Conservation (phyloP, 257 asterid species). For the Solanum okadae region DNA sequence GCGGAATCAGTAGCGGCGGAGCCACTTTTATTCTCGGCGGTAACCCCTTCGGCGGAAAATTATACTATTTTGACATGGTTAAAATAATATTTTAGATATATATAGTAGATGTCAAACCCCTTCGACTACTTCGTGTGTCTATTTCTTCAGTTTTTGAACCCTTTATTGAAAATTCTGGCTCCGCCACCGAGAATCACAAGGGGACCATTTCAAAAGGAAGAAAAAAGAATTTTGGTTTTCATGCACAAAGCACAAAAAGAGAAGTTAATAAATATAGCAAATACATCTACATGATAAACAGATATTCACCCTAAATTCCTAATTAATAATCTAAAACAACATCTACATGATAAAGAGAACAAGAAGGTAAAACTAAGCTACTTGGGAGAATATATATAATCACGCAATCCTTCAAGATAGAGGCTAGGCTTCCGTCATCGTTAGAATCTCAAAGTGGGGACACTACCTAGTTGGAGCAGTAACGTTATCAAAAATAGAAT, state of each 20-base stretch:
- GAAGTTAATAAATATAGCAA: neutral
- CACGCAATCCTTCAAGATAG: neutral
- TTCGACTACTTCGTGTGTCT: too few relatives aligned
- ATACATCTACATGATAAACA: neutral
- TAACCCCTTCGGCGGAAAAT: too few relatives aligned
- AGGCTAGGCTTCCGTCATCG: neutral
- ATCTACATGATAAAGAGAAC: neutral
- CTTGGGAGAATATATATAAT: neutral
- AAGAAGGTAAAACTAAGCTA: neutral
- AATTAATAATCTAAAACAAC: neutral
- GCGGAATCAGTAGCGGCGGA: neutral
- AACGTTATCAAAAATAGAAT: neutral
- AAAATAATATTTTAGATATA: too few relatives aligned
- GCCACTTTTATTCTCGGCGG: too few relatives aligned
- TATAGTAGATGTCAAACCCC: too few relatives aligned
- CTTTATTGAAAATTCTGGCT: too few relatives aligned
- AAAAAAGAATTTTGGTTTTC: too few relatives aligned
- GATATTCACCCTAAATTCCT: neutral
- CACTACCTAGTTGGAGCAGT: neutral
- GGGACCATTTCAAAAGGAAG: too few relatives aligned
- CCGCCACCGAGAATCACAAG: accelerated
- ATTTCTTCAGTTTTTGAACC: too few relatives aligned
- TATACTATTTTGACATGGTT: too few relatives aligned
- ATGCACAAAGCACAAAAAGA: neutral
- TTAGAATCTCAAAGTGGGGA: neutral